Evolutionary conservation across 2,329 filamentous ascomycete genomes (phyloP).

Genomic region (Alternaria novae-zelandiae): DNA sequence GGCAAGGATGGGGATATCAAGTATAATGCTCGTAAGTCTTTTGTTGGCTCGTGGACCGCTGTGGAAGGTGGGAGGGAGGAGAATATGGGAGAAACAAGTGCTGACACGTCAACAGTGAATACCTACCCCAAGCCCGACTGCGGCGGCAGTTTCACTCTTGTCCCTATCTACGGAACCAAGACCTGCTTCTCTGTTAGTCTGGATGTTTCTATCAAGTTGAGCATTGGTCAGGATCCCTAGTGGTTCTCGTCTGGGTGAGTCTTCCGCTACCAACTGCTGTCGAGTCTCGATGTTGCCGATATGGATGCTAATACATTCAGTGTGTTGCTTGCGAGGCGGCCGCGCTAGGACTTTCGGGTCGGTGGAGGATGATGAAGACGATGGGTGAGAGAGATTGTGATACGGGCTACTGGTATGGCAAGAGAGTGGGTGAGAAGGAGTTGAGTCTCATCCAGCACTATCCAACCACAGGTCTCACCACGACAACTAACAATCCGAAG

Average conservation of each 20-base stretch:
- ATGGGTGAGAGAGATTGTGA: not conserved
- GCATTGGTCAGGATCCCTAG: not conserved
- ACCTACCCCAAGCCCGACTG: not conserved
- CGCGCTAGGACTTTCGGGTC: rapidly evolving
- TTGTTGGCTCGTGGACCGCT: too few relatives aligned
- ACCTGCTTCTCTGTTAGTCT: not conserved
- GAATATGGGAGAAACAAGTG: too few relatives aligned
- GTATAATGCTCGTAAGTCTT: not conserved
- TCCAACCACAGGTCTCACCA: rapidly evolving
- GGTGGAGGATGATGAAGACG: rapidly evolving
- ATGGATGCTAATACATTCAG: not conserved
- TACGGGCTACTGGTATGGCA: not conserved
- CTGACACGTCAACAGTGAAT: too few relatives aligned
- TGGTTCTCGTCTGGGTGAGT: not conserved
- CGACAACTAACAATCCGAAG: not conserved
- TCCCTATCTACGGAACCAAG: not conserved
- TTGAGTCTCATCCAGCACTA: not conserved
- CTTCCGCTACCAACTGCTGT: not conserved
- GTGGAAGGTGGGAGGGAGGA: too few relatives aligned
- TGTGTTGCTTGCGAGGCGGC: not conserved
- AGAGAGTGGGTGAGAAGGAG: not conserved
- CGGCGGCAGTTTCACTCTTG: not conserved
- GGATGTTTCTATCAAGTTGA: not conserved
- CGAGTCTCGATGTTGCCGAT: not conserved
- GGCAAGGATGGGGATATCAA: not conserved